Percentiles rank a stretch among this genome's conserved stretches.
phyloP scores from a whole-genome alignment of 73 alveolate genomes.

The Paramecium sexaurelia region DNA sequence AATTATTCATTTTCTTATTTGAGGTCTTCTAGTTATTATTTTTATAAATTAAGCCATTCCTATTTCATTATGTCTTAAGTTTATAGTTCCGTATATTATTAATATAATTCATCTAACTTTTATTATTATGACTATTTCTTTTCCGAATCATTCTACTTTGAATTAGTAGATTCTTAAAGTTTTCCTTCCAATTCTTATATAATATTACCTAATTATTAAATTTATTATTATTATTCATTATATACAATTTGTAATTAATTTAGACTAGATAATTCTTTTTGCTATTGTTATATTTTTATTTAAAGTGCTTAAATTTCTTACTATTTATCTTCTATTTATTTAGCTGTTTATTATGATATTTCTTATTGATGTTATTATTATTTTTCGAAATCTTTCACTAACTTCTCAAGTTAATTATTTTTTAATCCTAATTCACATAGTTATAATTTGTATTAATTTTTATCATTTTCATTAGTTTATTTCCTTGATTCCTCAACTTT shows the following conservation, averaged over 20 bases:
- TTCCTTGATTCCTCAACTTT: not conserved
- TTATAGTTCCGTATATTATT: not conserved
- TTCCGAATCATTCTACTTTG: not conserved
- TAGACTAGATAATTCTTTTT: not conserved
- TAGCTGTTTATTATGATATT: not conserved
- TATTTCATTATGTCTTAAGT: slow-evolving; percentile 12
- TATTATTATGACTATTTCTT: not conserved
- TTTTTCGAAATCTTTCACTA: not conserved
- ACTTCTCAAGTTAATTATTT: not conserved
- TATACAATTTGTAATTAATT: not conserved
- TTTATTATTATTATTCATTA: not conserved
- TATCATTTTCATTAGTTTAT: not conserved
- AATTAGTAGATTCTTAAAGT: not conserved
- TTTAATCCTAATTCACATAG: not conserved
- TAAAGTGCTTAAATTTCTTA: not conserved
- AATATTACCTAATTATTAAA: not conserved
- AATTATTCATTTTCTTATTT: not conserved
- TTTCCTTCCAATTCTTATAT: not conserved
- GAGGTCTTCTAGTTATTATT: not conserved
- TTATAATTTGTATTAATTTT: not conserved
- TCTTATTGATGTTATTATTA: not conserved
- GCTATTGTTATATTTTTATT: not conserved
- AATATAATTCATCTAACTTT: not conserved
- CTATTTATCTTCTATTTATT: not conserved
- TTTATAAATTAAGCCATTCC: not conserved